Conservation (phyloP, 1,284 basidiomycete species). For the Cryptococcus jaspeensis region DNA sequence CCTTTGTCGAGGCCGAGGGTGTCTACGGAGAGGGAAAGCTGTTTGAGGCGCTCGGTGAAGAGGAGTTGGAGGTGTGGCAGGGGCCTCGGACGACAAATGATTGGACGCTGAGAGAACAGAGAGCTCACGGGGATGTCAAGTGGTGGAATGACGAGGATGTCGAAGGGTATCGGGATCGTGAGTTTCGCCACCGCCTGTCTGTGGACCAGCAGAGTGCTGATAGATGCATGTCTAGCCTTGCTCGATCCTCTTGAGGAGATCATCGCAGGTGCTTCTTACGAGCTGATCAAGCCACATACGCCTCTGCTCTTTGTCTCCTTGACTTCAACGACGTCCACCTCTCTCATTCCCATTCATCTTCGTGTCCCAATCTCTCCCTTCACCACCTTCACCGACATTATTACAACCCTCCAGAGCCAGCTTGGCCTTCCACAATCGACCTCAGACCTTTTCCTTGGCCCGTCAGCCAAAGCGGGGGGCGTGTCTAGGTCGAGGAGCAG, state of each 20-base stretch:
- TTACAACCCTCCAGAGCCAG: conserved; percentile 11
- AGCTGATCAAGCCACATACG: conserved; percentile 15
- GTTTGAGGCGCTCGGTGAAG: background rate
- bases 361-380: conserved; percentile 5
- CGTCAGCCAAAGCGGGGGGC: background rate
- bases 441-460: conserved; percentile 15
- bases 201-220: background rate
- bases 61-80: background rate
- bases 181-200: conserved; percentile 1
- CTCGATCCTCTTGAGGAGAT: background rate
- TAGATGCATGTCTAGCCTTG: conserved; percentile 4
- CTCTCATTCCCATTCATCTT: conserved; percentile 9
- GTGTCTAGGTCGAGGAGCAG: background rate
- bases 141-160: conserved; percentile 35
- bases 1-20: conserved; percentile 8
- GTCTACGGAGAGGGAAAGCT: background rate
- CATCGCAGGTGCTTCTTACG: background rate
- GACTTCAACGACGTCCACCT: conserved; percentile 20
- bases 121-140: conserved; percentile 11
- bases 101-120: conserved; percentile 20
- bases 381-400: conserved; percentile 10
- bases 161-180: conserved; percentile 13
- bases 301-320: conserved; percentile 8
- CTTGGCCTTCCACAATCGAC: conserved; percentile 20
- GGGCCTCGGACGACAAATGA: conserved; percentile 3